Conservation (phyloP, 805 yeast genomes). For the Naumovozyma baii region DNA sequence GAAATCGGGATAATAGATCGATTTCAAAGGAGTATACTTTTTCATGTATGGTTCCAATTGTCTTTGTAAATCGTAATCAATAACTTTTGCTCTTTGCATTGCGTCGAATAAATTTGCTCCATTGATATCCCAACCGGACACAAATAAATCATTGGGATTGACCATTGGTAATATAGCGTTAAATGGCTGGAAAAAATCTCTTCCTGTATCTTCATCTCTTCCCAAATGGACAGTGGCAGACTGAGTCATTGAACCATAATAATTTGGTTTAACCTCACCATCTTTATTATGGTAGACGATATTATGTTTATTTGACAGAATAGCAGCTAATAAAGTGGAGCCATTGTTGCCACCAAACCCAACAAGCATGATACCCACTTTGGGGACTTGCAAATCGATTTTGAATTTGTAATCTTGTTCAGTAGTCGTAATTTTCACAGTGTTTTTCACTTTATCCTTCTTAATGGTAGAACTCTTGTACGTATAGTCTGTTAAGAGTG, state of each 20-base stretch:
- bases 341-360: constrained; percentile 98
- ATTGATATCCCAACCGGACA: constrained; percentile 93
- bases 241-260: constrained; percentile 92
- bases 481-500: constrained; percentile 4
- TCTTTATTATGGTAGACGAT: constrained; percentile 70
- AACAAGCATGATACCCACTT: constrained; percentile 79
- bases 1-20: constrained; percentile 91
- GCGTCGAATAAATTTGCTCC: constrained; percentile 62
- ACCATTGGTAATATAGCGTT: constrained; percentile 81
- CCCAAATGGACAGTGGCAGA: constrained; percentile 85
- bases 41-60: constrained; percentile 59
- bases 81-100: constrained; percentile 75
- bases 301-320: constrained; percentile 74
- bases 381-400: constrained; percentile 71
- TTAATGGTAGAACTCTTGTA: constrained; percentile 29
- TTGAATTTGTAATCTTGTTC: constrained; percentile 72
- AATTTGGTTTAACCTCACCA: constrained; percentile 64
- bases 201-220: constrained; percentile 60
- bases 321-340: constrained; percentile 77
- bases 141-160: constrained; percentile 79
- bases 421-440: constrained; percentile 59
- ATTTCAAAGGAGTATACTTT: constrained; percentile 60
- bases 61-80: constrained; percentile 75
- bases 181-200: constrained; percentile 88
- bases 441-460: constrained; percentile 43